Evolutionary conservation across 768 basidiomycete species (phyloP), one percentile per base, ranked within the genome.

Genomic region (Pleurotus salmoneostramineus): DNA sequence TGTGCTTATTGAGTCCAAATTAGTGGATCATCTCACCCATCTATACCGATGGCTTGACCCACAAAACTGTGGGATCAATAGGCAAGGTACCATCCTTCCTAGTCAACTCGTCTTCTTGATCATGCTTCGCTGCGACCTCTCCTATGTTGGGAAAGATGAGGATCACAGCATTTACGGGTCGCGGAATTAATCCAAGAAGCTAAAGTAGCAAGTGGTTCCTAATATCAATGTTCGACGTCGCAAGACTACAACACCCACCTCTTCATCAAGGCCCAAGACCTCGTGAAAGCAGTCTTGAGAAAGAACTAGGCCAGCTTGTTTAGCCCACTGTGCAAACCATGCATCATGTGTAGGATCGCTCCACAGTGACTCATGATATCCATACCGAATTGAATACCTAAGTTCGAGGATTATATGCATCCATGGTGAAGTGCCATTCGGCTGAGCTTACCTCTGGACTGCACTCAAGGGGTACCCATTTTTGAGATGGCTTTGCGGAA

Each of bases 1-100:
- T 11, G 8, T 45, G 17, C 14, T 36, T 3, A 34, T n/a, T 35
- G n/a, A 40, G 21, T 57, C 50, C 51, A 60, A 27, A 7, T 27
- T 27, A 56, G 17, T 17, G 35, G 44, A 45, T n/a, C 27, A 42
- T 27, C 12, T 12, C 1, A 35, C 21, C 27, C 79, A 33, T 58
- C 8, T 2, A 10, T 10, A 92, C 93, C 54, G 90, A 95, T 69
- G 96, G 95, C 70, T 93, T 93, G 74, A 96, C 91, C 82, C 85
- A 97, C 63, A 95, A 74, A 3, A 96, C 72, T 0, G 83, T 83
- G 5, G 82, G 79, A 62, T 91, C 85, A 3, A 91, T 65, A 0
- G 64, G 61, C 2, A 73, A 70, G 56, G 76, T 76, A 1, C 75
- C 84, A 42, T 77, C 75, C 11, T 68, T 70, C 27, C 69, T 70